Evolutionary conservation across 2,329 filamentous ascomycete genomes (phyloP), one percentile per base, ranked within the genome.

Genomic region (Aureobasidium subglaciale): DNA sequence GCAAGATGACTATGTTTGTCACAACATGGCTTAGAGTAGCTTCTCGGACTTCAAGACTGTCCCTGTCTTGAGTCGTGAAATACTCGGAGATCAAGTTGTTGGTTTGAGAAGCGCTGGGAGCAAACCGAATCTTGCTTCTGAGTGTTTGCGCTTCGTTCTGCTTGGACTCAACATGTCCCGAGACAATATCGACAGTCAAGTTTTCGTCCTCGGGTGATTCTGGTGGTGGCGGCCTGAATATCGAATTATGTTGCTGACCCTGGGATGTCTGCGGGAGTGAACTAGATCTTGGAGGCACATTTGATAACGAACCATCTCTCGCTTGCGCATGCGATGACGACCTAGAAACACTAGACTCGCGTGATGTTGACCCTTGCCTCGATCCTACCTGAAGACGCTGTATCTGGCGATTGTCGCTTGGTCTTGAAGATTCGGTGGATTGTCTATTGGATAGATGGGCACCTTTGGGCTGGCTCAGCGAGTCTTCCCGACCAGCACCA

Each of bases 1-100:
- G 76, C 60, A 78, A 58, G 9, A 78, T 68, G 5, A 78, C 73
- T 37, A 75, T 71, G 58, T 78, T 78, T 9, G 75, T 78, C 30
- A 78, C 65, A 27, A 78, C 70, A 61, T 78, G 75, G 55, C 75
- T 66, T 27, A 78, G 61, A 59, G 71, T 76, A 13, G 73, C 75
- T 52, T 73, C 69, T n/a, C 66, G 60, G 49, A 66, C 63, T 9
- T 69, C 65, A 11, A 48, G 27, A 60, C 59, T 22, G 63, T 63
- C 30, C 57, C 38, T 30, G n/a, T n/a, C n/a, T n/a, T n/a, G n/a
- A n/a, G n/a, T n/a, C n/a, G n/a, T n/a, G n/a, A n/a, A n/a, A n/a
- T 56, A 49, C 11, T 41, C 32, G n/a, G 41, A 41, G 10, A 49
- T 15, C 7, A 10, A 20, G 9, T n/a, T 35, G 20, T 8, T 34